These are phyloP conservation scores for Gynochthodes officinalis DNA, from an alignment of 257 asterid species.

Conservation along the genomic window DNA sequence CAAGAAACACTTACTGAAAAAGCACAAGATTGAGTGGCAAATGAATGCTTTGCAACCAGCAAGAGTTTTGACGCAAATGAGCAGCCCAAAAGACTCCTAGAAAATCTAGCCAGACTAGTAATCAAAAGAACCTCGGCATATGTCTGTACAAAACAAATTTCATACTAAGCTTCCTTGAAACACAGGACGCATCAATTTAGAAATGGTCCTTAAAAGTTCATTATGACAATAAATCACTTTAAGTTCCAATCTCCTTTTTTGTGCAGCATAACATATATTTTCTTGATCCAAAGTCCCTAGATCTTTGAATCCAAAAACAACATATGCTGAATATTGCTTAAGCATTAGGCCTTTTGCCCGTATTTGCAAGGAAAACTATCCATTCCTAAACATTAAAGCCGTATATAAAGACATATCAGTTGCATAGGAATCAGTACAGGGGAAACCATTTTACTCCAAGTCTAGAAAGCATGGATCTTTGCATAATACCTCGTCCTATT, in stretches of 20 bases:
- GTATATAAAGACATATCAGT: neutral
- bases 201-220: constrained; percentile 5
- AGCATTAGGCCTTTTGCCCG: too few species aligned
- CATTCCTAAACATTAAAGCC: neutral
- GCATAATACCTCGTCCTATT: neutral
- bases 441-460: neutral
- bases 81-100: neutral
- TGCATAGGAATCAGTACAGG: neutral
- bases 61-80: neutral
- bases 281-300: neutral
- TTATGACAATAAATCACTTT: neutral
- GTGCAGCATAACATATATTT: neutral
- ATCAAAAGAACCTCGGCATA: neutral
- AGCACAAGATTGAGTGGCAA: neutral
- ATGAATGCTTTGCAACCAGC: neutral
- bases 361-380: too few species aligned
- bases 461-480: neutral
- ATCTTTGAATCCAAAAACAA: neutral
- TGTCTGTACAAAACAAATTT: neutral
- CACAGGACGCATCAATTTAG: neutral
- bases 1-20: neutral
- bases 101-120: neutral
- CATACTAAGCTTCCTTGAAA: neutral
- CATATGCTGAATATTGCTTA: too few species aligned
- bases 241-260: neutral